Conservation (phyloP, 2,329 filamentous ascomycete species). For the Aureobasidium sp. region DNA sequence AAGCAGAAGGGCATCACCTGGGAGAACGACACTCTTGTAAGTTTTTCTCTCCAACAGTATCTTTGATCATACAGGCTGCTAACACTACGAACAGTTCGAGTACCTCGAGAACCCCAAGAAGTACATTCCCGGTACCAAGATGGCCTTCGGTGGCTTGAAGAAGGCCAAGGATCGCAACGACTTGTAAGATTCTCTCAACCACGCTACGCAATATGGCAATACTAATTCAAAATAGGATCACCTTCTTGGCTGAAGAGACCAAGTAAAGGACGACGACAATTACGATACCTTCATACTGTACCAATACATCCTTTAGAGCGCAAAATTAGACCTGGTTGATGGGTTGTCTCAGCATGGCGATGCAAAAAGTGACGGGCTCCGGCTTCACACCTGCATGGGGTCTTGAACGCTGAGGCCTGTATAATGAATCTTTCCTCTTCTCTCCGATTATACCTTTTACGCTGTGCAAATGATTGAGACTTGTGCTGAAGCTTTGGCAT, state of each 20-base stretch:
- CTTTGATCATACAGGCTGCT: too few species aligned
- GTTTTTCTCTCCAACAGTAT: conserved; percentile 16
- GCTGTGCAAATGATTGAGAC: neutral
- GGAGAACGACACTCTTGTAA: conserved; percentile 76
- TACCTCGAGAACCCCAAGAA: conserved; percentile 99
- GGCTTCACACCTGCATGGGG: neutral
- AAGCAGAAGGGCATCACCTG: conserved; percentile 91
- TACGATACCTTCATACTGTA: conserved; percentile 9
- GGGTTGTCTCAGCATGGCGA: conserved; percentile 15
- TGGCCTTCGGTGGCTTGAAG: conserved; percentile 99
- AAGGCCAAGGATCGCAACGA: conserved; percentile 99
- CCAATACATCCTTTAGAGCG: conserved; percentile 7
- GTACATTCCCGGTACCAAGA: conserved; percentile 99
- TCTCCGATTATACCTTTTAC: neutral
- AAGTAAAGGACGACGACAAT: conserved; percentile 46
- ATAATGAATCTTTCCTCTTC: conserved; percentile 15
- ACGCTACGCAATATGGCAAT: too few species aligned
- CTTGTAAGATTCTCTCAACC: conserved; percentile 26
- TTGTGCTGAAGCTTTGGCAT: neutral
- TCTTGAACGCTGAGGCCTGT: conserved; percentile 7
- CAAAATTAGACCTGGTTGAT: conserved; percentile 14
- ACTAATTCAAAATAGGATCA: too few species aligned
- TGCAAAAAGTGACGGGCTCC: conserved; percentile 1
- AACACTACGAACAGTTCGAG: conserved; percentile 56
- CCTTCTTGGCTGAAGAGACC: conserved; percentile 49